phyloP scores from a whole-genome alignment of 2,329 filamentous ascomycete genomes.

The Alternaria gansuensis region DNA sequence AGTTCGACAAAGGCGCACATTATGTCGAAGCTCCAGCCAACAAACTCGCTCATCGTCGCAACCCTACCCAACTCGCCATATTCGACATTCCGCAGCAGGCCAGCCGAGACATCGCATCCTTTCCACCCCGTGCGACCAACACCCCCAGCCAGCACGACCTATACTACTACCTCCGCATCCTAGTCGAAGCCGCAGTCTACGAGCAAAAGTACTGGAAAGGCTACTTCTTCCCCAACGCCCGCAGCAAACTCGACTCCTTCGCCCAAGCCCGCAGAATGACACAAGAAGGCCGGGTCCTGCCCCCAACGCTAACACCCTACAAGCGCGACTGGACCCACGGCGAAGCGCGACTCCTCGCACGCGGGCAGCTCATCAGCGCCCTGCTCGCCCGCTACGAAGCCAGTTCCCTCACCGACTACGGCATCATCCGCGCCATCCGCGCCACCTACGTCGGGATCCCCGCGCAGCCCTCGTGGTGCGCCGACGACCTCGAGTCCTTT shows the following conservation, averaged over 20 bases:
- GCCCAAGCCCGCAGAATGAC: slow-evolving; percentile 16
- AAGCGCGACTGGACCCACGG: slow-evolving; percentile 23
- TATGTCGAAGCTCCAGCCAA: background rate
- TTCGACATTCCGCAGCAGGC: slow-evolving; percentile 16
- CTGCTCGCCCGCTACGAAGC: slow-evolving; percentile 13
- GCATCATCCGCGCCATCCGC: slow-evolving; percentile 24
- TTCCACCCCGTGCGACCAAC: background rate
- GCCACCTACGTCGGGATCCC: slow-evolving; percentile 20
- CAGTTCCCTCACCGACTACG: slow-evolving; percentile 21
- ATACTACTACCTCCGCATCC: slow-evolving; percentile 13
- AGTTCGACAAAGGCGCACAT: slow-evolving; percentile 13
- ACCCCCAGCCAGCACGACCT: background rate
- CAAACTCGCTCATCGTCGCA: background rate
- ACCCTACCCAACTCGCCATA: slow-evolving; percentile 4
- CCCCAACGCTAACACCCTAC: slow-evolving; percentile 14
- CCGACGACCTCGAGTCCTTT: slow-evolving; percentile 16
- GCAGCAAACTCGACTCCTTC: slow-evolving; percentile 17
- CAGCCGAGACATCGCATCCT: background rate
- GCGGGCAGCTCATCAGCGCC: slow-evolving; percentile 17
- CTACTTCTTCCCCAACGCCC: slow-evolving; percentile 23
- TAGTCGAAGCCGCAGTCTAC: slow-evolving; percentile 31
- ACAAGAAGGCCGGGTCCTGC: background rate
- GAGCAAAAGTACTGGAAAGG: slow-evolving; percentile 23
- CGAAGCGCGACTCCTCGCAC: slow-evolving; percentile 25
- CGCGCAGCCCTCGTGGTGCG: slow-evolving; percentile 11